Conservation (phyloP, 208 protist species). For the Herpetomonas tarakana region DNA sequence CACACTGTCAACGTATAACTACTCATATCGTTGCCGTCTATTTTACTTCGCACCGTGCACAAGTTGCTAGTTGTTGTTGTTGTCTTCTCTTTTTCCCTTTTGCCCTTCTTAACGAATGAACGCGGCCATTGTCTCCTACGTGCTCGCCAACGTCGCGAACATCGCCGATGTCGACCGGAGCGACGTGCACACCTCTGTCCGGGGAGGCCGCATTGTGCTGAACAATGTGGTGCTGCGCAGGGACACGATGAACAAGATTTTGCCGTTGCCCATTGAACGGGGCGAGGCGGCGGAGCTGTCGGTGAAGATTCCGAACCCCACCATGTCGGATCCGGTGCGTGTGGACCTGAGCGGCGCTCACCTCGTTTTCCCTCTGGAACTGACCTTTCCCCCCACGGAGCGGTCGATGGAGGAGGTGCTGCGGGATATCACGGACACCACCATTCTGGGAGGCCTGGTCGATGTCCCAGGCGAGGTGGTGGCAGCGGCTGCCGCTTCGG, state of each 20-base stretch:
- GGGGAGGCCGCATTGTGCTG: slow-evolving; percentile 39
- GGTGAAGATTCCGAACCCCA: slow-evolving; percentile 68
- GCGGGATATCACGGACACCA: slow-evolving; percentile 38
- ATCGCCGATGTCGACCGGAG: slow-evolving; percentile 64
- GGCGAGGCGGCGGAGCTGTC: slow-evolving; percentile 41
- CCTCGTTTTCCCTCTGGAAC: slow-evolving; percentile 36
- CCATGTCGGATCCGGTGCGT: slow-evolving; percentile 37
- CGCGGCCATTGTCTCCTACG: slow-evolving; percentile 64
- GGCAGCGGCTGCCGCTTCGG: slow-evolving; percentile 6
- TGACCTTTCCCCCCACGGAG: slow-evolving; percentile 15
- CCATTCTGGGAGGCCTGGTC: slow-evolving; percentile 43
- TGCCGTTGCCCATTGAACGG: slow-evolving; percentile 57
- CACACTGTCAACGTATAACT: too few species aligned
- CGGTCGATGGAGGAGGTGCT: slow-evolving; percentile 47
- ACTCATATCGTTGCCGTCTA: too few species aligned
- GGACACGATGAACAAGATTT: slow-evolving; percentile 51
- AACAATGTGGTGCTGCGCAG: slow-evolving; percentile 44
- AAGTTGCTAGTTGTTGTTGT: too few species aligned
- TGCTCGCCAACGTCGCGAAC: slow-evolving; percentile 55
- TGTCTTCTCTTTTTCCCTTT: too few species aligned
- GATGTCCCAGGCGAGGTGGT: slow-evolving; percentile 4
- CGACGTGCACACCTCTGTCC: slow-evolving; percentile 66
- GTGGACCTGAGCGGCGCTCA: slow-evolving; percentile 23
- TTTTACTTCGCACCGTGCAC: too few species aligned
- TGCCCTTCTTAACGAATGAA: too few species aligned